Evolutionary conservation across 176 grass and related monocot genomes (phyloP), one percentile per base, ranked within the genome.

Genomic region (Dactylis glomerata): DNA sequence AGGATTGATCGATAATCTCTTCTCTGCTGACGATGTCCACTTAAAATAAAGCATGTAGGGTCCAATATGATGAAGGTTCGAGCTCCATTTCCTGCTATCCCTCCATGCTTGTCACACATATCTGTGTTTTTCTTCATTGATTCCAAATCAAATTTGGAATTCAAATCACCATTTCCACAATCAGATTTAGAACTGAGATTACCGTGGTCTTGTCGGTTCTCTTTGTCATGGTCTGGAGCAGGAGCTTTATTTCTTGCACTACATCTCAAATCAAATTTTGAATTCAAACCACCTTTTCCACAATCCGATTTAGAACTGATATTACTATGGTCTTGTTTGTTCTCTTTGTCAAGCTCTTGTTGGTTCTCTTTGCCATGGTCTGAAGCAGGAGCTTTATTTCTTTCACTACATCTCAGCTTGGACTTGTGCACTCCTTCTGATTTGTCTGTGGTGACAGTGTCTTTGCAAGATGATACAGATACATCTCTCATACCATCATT

Each of bases 41-140:
- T 94, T 87, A 97, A 87, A 86, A 97, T 92, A 92, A 97, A 97
- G 46, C 81, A 90, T 13, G 75, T 40, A 66, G 78, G 81, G 56
- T 79, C 82, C 67, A 69, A 78, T 8, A 27, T 51, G 26, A 64
- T 79, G 47, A 81, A 33, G 37, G 81, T 72, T 58, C 34, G 40
- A 76, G 23, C 30, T 58, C 68, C 71, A 37, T 64, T 87, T 89
- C 2, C 64, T 86, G 52, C 87, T 49, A 69, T 49, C 23, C 69
- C 75, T 56, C 24, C 31, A 59, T 61, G 57, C 55, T 87, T 46
- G 58, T 27, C 42, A 51, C 65, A 13, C 13, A 59, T 40, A 80
- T 69, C 20, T 78, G 70, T 54, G 41, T 54, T 57, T 56, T 72
- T 80, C 49, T 74, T n/a, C 66, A 86, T 40, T 42, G 42, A 32